Evolutionary conservation across 2,329 filamentous ascomycete species (phyloP).

Genomic region (Magnaporthiopsis incrustans): DNA sequence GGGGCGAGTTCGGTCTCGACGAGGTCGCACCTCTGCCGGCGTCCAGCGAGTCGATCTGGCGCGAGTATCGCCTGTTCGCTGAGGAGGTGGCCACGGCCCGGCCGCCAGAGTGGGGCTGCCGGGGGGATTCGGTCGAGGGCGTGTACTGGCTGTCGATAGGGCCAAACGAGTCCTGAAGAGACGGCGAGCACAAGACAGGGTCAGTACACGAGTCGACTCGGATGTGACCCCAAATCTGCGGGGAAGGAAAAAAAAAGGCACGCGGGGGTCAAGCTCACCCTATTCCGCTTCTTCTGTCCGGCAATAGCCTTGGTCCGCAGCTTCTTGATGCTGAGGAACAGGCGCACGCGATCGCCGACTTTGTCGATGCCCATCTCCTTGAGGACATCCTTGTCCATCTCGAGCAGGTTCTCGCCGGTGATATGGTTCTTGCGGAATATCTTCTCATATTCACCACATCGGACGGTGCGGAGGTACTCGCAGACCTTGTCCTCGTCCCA

Average conservation of each 20-base stretch:
- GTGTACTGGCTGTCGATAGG: conserved; percentile 61
- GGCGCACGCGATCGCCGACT: conserved; percentile 88
- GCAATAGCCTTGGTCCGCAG: conserved; percentile 68
- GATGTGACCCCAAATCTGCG: background rate
- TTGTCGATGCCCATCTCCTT: conserved; percentile 99
- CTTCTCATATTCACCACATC: conserved; percentile 88
- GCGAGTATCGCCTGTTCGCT: conserved; percentile 56
- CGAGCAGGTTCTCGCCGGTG: conserved; percentile 91
- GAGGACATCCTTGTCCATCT: conserved; percentile 92
- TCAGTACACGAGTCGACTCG: too few species aligned
- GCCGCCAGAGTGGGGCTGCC: conserved; percentile 47
- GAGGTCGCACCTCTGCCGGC: conserved; percentile 41
- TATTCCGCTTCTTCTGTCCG: conserved; percentile 74
- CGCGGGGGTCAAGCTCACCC: conserved; percentile 41
- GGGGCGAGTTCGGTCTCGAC: conserved; percentile 66
- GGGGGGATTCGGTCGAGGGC: conserved; percentile 57
- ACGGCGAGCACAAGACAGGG: background rate
- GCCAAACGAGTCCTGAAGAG: conserved; percentile 68
- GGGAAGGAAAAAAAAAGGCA: too few species aligned
- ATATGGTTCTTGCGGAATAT: conserved; percentile 84
- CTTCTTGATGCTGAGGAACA: conserved; percentile 80
- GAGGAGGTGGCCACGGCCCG: conserved; percentile 35
- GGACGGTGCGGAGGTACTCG: conserved; percentile 84
- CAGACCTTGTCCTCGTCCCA: conserved; percentile 92
- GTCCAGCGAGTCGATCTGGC: conserved; percentile 46